Evolutionary conservation across 148 eudicot species (phyloP).

Genomic region (Hydrangea macrophylla): DNA sequence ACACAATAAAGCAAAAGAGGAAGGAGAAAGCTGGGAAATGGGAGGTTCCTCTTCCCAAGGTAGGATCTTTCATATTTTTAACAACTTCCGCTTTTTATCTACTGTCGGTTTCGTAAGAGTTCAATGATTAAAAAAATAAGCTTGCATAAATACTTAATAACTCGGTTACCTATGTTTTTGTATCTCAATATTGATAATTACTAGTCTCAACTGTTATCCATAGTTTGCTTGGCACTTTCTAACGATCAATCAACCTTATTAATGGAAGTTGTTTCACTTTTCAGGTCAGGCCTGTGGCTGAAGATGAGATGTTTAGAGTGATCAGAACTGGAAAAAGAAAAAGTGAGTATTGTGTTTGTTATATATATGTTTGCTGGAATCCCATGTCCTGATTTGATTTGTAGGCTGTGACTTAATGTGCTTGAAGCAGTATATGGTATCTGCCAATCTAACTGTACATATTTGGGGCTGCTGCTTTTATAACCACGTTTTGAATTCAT

Average conservation of each 20-base stretch:
- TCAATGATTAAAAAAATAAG: too few relatives aligned
- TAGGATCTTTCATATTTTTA: conserved; percentile 17
- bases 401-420: background rate
- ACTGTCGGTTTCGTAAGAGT: too few relatives aligned
- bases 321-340: conserved; percentile 84
- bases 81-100: background rate
- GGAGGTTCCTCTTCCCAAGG: conserved; percentile 99
- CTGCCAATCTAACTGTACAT: background rate
- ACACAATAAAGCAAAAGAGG: conserved; percentile 94
- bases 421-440: background rate
- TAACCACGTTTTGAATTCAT: too few relatives aligned
- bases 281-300: conserved; percentile 97
- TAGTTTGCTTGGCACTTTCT: too few relatives aligned
- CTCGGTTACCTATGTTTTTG: too few relatives aligned
- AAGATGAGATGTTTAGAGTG: conserved; percentile 98
- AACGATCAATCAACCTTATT: too few relatives aligned
- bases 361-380: too few relatives aligned
- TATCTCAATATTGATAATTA: too few relatives aligned
- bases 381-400: background rate
- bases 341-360: conserved; percentile 51
- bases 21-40: conserved; percentile 97
- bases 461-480: background rate
- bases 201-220: too few relatives aligned
- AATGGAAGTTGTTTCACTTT: too few relatives aligned
- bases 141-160: too few relatives aligned